A percentile compares a stretch with the other conserved stretches of the same genome.
phyloP scores from a whole-genome alignment of 2,329 filamentous ascomycete species.

The Leptographium lundbergii region DNA sequence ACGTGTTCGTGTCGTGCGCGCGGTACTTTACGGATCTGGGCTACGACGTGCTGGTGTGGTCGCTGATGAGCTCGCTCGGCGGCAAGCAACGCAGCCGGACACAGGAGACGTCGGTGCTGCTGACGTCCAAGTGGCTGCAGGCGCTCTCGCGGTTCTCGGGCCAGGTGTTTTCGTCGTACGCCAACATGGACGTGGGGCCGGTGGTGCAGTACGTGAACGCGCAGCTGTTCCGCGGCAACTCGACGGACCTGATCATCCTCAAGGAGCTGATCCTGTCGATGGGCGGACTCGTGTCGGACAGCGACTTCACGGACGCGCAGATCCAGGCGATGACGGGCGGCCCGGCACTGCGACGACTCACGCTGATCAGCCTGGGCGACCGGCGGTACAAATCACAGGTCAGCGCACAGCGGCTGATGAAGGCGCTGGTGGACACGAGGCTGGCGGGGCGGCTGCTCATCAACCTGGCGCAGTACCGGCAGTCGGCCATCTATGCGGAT shows the following conservation, averaged over 20 bases:
- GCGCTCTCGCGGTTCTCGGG: conserved; percentile 85
- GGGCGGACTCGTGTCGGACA: conserved; percentile 81
- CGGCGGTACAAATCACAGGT: conserved; percentile 49
- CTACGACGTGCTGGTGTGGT: conserved; percentile 90
- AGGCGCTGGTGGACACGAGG: conserved; percentile 62
- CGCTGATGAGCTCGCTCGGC: conserved; percentile 61
- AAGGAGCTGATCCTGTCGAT: conserved; percentile 85
- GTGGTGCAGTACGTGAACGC: conserved; percentile 82
- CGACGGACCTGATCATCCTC: conserved; percentile 81
- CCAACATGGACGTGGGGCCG: conserved; percentile 69
- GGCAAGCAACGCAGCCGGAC: conserved; percentile 51
- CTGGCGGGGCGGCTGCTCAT: conserved; percentile 77
- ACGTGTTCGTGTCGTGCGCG: conserved; percentile 87
- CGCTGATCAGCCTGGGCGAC: conserved; percentile 68
- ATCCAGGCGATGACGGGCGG: conserved; percentile 82
- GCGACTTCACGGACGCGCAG: conserved; percentile 80
- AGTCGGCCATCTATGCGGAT: conserved; percentile 68
- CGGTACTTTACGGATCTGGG: conserved; percentile 87
- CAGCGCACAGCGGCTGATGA: conserved; percentile 69
- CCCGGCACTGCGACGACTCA: conserved; percentile 64
- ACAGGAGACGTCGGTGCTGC: conserved; percentile 48
- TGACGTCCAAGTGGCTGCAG: conserved; percentile 86
- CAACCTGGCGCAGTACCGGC: conserved; percentile 78
- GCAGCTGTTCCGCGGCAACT: conserved; percentile 70
- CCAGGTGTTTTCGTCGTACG: conserved; percentile 77